A percentile compares a stretch with the other conserved stretches of the same genome.
Conservation (phyloP, 768 basidiomycete genomes). For the Xerocomus spinulosus region DNA sequence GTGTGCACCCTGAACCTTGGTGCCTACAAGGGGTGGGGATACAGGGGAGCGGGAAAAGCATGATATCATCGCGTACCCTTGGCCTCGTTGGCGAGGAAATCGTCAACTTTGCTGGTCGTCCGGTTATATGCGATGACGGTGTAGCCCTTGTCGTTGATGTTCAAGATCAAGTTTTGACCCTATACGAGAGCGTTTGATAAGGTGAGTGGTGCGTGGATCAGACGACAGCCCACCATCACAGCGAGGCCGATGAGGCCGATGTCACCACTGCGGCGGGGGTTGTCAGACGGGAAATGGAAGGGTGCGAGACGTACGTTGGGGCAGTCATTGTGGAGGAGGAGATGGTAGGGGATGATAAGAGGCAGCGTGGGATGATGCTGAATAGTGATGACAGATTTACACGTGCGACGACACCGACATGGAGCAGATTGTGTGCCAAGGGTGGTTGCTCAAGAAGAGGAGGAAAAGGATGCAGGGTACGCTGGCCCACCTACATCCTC, state of each 20-base stretch:
- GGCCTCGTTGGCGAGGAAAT: conserved; percentile 94
- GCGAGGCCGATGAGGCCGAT: conserved; percentile 98
- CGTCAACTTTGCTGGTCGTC: conserved; percentile 92
- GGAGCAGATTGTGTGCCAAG: conserved; percentile 46
- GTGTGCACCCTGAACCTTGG: conserved; percentile 92
- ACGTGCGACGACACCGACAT: conserved; percentile 7
- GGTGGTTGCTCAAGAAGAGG: conserved; percentile 85
- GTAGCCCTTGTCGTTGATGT: conserved; percentile 99
- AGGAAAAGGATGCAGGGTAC: conserved; percentile 85
- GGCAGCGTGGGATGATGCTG: conserved; percentile 18
- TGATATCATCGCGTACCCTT: conserved; percentile 66
- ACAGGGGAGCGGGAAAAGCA: conserved; percentile 15
- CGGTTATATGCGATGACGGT: conserved; percentile 97
- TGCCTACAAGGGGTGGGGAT: conserved; percentile 52
- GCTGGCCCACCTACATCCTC: conserved; percentile 4
- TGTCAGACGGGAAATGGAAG: conserved; percentile 12
- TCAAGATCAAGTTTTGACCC: conserved; percentile 96
- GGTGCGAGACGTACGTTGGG: conserved; percentile 45
- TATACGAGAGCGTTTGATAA: conserved; percentile 28
- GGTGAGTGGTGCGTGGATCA: conserved; percentile 8
- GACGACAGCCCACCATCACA: conserved; percentile 82
- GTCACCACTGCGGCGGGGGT: conserved; percentile 63
- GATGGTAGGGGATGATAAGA: conserved; percentile 27
- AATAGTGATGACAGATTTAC: neutral
- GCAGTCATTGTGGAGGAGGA: conserved; percentile 38